These are phyloP conservation scores for Axilococcus clingmanii DNA, from an alignment of 139 green algal species.

Conservation along the genomic window DNA sequence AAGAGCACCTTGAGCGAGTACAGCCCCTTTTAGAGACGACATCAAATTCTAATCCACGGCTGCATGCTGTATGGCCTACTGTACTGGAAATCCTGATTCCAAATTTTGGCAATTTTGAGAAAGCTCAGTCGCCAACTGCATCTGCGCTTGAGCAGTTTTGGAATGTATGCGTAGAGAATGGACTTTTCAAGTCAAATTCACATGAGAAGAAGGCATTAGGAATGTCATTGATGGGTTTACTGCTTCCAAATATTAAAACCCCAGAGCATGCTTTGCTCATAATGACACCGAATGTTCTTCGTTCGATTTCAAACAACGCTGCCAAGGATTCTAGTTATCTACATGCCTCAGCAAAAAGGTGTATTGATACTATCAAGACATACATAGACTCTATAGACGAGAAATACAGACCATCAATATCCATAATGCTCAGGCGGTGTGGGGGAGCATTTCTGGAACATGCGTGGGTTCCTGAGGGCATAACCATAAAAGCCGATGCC, in stretches of 20 bases:
- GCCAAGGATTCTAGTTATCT: slow-evolving; percentile 39
- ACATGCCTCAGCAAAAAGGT: slow-evolving; percentile 41
- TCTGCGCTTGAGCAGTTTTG: not conserved
- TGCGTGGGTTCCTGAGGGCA: too few relatives aligned
- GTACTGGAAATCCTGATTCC: slow-evolving; percentile 1
- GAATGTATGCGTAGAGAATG: slow-evolving; percentile 4
- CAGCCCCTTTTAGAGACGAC: not conserved
- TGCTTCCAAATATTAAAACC: slow-evolving; percentile 1
- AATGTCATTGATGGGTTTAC: not conserved
- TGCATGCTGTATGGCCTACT: not conserved
- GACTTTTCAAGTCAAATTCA: not conserved
- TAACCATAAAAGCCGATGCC: too few relatives aligned
- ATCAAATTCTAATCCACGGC: not conserved
- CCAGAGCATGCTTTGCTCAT: not conserved
- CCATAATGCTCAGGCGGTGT: too few relatives aligned
- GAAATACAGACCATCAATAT: too few relatives aligned
- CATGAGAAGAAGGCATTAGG: slow-evolving; percentile 2
- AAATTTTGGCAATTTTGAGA: not conserved
- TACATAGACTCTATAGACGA: too few relatives aligned
- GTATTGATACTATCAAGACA: too few relatives aligned
- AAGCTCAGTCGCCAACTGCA: not conserved
- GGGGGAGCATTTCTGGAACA: too few relatives aligned
- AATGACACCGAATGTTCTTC: slow-evolving; percentile 31
- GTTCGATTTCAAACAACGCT: slow-evolving; percentile 39
- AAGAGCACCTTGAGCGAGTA: slow-evolving; percentile 1